phyloP scores from a whole-genome alignment of 2,329 filamentous ascomycete genomes.

The Plenodomus biglobosus region DNA sequence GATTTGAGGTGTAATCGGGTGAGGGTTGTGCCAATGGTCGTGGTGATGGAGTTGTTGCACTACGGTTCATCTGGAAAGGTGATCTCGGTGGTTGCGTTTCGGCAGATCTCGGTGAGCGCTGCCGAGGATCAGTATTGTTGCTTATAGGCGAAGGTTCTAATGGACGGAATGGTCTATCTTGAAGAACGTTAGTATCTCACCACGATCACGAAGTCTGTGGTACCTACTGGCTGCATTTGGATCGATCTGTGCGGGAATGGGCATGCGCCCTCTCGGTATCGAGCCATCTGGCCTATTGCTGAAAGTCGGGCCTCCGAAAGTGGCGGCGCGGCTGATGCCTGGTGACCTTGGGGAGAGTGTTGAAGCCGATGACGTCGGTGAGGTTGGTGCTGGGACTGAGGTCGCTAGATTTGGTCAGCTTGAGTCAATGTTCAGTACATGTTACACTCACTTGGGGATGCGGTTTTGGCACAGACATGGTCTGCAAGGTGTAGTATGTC shows the following conservation, averaged over 20 bases:
- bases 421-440: neutral
- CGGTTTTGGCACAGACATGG: slow-evolving; percentile 63
- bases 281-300: slow-evolving; percentile 28
- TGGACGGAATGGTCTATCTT: slow-evolving; percentile 42
- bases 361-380: slow-evolving; percentile 8
- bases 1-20: slow-evolving; percentile 35
- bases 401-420: neutral
- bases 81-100: slow-evolving; percentile 24
- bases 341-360: slow-evolving; percentile 12
- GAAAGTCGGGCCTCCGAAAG: slow-evolving; percentile 32
- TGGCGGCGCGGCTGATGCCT: slow-evolving; percentile 39
- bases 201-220: neutral
- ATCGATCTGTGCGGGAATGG: slow-evolving; percentile 58
- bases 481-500: slow-evolving; percentile 86
- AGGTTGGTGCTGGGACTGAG: slow-evolving; percentile 7
- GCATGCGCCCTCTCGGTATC: slow-evolving; percentile 49
- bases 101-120: slow-evolving; percentile 18
- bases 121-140: slow-evolving; percentile 29
- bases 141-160: slow-evolving; percentile 33
- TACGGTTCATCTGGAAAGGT: slow-evolving; percentile 38
- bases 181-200: slow-evolving; percentile 14
- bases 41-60: slow-evolving; percentile 38
- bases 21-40: slow-evolving; percentile 39
- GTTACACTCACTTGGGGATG: slow-evolving; percentile 41
- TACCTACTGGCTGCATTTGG: slow-evolving; percentile 60